Percentiles rank a stretch among this genome's conserved stretches.
phyloP scores from a whole-genome alignment of 1,284 basidiomycete genomes.

The Melampsora larici-populina region DNA sequence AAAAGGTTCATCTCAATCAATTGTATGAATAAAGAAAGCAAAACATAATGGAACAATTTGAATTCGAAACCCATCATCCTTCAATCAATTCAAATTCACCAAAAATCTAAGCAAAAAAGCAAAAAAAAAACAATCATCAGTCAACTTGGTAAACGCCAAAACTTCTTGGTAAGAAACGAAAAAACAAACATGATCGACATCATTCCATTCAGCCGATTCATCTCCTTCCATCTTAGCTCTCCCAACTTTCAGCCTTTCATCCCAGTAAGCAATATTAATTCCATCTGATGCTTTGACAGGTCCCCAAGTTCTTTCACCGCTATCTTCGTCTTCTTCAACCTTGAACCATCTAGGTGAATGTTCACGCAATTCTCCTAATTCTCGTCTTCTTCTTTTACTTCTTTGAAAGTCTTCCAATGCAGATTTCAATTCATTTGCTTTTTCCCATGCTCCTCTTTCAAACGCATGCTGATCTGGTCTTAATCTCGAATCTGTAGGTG shows the following conservation, averaged over 20 bases:
- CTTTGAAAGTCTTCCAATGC: slow-evolving; percentile 86
- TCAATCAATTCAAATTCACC: slow-evolving; percentile 31
- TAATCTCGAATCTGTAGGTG: slow-evolving; percentile 88
- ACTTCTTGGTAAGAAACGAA: background rate
- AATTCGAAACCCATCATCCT: too few species aligned
- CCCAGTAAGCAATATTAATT: slow-evolving; percentile 74
- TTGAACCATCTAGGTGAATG: slow-evolving; percentile 67
- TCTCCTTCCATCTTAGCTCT: slow-evolving; percentile 53
- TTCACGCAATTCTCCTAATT: slow-evolving; percentile 68
- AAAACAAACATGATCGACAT: slow-evolving; percentile 60
- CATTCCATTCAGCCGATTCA: slow-evolving; percentile 60
- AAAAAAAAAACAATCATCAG: background rate
- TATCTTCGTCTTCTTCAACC: slow-evolving; percentile 66
- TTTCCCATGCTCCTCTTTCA: slow-evolving; percentile 63
- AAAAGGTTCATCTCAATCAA: too few species aligned
- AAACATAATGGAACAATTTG: too few species aligned
- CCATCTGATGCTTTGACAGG: slow-evolving; percentile 59
- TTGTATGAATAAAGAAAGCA: too few species aligned
- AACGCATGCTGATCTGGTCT: slow-evolving; percentile 94
- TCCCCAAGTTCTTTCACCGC: slow-evolving; percentile 78
- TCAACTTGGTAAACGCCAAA: background rate
- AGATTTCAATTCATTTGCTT: slow-evolving; percentile 81
- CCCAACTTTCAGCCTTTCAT: slow-evolving; percentile 69
- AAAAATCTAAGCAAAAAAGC: slow-evolving; percentile 23
- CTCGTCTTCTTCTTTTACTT: slow-evolving; percentile 68